These are phyloP conservation scores for Wallacemonas rigidus DNA, from an alignment of 208 protist genomes.

Conservation along the genomic window DNA sequence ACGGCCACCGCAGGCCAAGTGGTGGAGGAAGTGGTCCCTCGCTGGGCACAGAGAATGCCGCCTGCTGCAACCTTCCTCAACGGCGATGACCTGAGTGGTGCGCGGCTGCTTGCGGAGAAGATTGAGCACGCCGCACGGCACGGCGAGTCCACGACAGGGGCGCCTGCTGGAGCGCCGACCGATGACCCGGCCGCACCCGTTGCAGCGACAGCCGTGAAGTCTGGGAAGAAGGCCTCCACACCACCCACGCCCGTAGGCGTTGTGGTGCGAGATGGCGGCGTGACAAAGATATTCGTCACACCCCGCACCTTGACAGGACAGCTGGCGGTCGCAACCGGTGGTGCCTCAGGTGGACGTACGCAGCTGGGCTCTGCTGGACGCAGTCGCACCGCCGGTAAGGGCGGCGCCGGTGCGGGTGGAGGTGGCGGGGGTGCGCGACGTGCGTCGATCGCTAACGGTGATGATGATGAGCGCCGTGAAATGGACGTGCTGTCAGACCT, in stretches of 20 bases:
- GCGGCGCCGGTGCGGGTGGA: background rate
- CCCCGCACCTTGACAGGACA: constrained; percentile 25
- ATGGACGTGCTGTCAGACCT: constrained; percentile 54
- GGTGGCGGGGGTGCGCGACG: constrained; percentile 3
- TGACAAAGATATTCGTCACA: constrained; percentile 23
- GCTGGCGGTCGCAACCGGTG: background rate
- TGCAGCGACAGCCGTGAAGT: constrained; percentile 14
- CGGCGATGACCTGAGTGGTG: constrained; percentile 82
- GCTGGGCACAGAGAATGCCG: constrained; percentile 75
- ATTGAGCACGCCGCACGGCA: constrained; percentile 33
- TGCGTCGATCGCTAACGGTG: constrained; percentile 17
- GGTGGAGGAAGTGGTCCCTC: constrained; percentile 50
- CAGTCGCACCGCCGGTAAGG: constrained; percentile 3
- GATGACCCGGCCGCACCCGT: constrained; percentile 13
- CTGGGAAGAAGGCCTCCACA: constrained; percentile 11
- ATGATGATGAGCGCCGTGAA: constrained; percentile 44
- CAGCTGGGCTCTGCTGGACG: constrained; percentile 16
- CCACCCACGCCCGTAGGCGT: constrained; percentile 10
- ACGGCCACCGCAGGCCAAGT: background rate
- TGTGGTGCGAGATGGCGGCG: background rate
- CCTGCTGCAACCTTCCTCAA: constrained; percentile 74
- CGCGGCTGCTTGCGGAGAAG: constrained; percentile 48
- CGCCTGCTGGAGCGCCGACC: background rate
- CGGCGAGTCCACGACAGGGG: constrained; percentile 11
- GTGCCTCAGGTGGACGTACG: background rate